These are phyloP conservation scores for Camillea tinctor DNA, from an alignment of 2,329 filamentous ascomycete genomes.

Conservation along the genomic window DNA sequence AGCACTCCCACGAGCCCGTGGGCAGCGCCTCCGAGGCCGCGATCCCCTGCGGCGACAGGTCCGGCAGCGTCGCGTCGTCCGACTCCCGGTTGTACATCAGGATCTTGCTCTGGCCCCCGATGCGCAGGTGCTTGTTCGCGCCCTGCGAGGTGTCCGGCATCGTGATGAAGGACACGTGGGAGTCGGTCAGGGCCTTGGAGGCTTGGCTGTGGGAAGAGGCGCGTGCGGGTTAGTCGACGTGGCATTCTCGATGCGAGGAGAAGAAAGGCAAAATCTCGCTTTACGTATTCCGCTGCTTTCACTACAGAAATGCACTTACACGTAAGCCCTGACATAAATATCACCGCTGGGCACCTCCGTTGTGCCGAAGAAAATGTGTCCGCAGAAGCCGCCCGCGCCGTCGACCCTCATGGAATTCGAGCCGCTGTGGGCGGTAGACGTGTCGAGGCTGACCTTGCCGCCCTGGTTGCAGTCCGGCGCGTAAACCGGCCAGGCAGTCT, in stretches of 20 bases:
- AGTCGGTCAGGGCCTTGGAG: conserved; percentile 54
- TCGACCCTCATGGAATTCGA: conserved; percentile 54
- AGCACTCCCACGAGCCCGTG: conserved; percentile 54
- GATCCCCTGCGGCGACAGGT: conserved; percentile 59
- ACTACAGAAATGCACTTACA: conserved; percentile 46
- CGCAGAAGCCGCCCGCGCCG: conserved; percentile 54
- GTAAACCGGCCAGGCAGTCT: conserved; percentile 57
- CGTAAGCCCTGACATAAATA: conserved; percentile 53
- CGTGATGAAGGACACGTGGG: conserved; percentile 63
- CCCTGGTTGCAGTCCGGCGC: conserved; percentile 60
- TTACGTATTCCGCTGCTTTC: conserved; percentile 8
- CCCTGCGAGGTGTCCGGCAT: conserved; percentile 59
- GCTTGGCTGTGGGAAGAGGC: conserved; percentile 44
- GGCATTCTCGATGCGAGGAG: too few species aligned
- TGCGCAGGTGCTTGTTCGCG: conserved; percentile 58
- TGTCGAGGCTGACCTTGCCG: conserved; percentile 56
- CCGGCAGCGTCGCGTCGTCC: conserved; percentile 61
- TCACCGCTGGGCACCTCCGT: conserved; percentile 54
- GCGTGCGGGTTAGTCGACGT: conserved; percentile 21
- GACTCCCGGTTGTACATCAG: conserved; percentile 65
- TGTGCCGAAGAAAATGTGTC: conserved; percentile 62
- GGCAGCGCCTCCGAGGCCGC: conserved; percentile 52
- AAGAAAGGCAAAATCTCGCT: too few species aligned
- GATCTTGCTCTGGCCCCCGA: conserved; percentile 59
- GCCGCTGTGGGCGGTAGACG: conserved; percentile 53